phyloP scores from a whole-genome alignment of 306 rosid genomes.

The Vigna hirtella region DNA sequence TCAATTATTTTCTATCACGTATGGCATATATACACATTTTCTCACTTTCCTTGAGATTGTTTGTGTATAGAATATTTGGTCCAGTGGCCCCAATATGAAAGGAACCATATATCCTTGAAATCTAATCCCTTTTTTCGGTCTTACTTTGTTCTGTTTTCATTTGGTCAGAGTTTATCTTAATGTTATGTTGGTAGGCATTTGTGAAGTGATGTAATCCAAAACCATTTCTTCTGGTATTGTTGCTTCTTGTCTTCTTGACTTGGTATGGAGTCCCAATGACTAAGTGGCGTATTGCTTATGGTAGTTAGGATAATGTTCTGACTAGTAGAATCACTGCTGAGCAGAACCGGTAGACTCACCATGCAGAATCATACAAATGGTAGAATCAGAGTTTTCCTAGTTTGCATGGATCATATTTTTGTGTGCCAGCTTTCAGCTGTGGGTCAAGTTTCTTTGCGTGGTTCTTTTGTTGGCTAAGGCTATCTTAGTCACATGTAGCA shows the following conservation, averaged over 20 bases:
- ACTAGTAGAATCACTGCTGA: too few species aligned
- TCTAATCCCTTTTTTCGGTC: not conserved
- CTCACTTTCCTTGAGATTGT: not conserved
- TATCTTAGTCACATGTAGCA: too few species aligned
- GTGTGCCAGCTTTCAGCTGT: too few species aligned
- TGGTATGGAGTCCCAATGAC: not conserved
- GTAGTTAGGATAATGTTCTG: too few species aligned
- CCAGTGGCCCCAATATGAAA: not conserved
- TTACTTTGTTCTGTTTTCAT: not conserved
- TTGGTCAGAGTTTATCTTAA: not conserved
- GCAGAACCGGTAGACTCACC: too few species aligned
- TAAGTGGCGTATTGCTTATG: not conserved
- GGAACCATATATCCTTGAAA: not conserved
- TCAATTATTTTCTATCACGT: not conserved
- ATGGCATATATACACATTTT: not conserved
- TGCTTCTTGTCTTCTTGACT: slow-evolving; percentile 1
- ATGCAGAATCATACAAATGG: too few species aligned
- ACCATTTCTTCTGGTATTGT: not conserved
- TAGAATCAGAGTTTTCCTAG: too few species aligned
- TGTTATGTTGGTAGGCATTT: not conserved
- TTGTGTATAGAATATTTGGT: slow-evolving; percentile 22
- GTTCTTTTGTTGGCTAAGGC: too few species aligned
- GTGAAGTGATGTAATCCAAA: not conserved
- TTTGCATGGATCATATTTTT: too few species aligned
- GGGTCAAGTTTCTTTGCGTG: too few species aligned